Evolutionary conservation across 2,329 filamentous ascomycete genomes (phyloP).

Genomic region (Metarhizium humberi): DNA sequence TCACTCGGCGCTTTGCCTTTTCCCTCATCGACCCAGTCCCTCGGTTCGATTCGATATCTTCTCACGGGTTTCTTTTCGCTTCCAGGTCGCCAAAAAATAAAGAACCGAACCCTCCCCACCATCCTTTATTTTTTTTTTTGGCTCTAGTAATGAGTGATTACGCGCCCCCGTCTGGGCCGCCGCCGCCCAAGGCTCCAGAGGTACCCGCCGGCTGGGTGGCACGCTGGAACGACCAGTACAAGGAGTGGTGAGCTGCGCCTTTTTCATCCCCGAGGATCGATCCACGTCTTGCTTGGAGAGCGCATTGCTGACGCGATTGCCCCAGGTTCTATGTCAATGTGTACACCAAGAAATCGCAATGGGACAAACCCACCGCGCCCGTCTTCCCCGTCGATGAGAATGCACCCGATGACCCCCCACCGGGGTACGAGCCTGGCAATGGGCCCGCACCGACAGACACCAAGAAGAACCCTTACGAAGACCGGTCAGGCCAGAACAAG

Average conservation of each 20-base stretch:
- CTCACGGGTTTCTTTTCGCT: not conserved
- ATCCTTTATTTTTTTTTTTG: not conserved
- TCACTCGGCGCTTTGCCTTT: no score
- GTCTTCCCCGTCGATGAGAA: slow-evolving; percentile 41
- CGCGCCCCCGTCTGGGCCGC: slow-evolving; percentile 42
- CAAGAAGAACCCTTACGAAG: slow-evolving; percentile 66
- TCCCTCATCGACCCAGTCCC: no score
- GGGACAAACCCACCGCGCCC: slow-evolving; percentile 71
- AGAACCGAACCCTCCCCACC: not conserved
- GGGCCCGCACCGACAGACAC: slow-evolving; percentile 35
- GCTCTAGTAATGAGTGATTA: slow-evolving; percentile 42
- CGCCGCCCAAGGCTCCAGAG: slow-evolving; percentile 55
- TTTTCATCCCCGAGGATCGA: not conserved
- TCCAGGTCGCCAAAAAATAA: no score
- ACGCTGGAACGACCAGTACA: slow-evolving; percentile 80
- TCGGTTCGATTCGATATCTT: no score
- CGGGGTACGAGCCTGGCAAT: slow-evolving; percentile 48
- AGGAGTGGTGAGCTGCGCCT: slow-evolving; percentile 55
- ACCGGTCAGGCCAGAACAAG: slow-evolving; percentile 12
- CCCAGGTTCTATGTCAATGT: slow-evolving; percentile 83
- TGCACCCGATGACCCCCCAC: slow-evolving; percentile 52
- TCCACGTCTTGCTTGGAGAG: not conserved
- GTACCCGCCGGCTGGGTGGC: slow-evolving; percentile 64
- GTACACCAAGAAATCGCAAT: slow-evolving; percentile 80
- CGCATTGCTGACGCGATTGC: not conserved